Conservation (phyloP, 148 eudicot genomes). For the Rhododendron molle region DNA sequence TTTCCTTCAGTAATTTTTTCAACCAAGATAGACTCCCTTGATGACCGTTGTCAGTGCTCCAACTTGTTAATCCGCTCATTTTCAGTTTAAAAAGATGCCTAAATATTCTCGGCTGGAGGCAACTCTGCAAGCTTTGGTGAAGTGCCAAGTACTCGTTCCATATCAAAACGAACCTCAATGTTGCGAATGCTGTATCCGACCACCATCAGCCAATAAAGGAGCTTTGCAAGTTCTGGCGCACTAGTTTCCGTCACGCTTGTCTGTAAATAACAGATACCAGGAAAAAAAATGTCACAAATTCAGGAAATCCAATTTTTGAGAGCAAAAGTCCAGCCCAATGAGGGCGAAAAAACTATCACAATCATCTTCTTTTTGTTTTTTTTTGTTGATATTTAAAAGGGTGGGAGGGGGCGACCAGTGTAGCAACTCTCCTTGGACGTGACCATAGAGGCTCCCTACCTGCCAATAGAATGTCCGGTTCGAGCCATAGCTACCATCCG, state of each 20-base stretch:
- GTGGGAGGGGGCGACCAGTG: too few relatives aligned
- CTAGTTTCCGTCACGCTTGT: conserved; percentile 70
- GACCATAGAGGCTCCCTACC: too few relatives aligned
- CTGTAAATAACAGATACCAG: conserved; percentile 30
- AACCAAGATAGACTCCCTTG: neutral
- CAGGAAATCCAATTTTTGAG: neutral
- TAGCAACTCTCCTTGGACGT: too few relatives aligned
- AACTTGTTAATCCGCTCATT: neutral
- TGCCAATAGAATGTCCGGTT: too few relatives aligned
- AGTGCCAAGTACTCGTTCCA: conserved; percentile 73
- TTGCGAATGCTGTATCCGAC: conserved; percentile 85
- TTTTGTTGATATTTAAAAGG: too few relatives aligned
- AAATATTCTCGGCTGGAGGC: conserved; percentile 71
- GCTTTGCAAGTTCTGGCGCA: conserved; percentile 78
- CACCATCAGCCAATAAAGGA: conserved; percentile 89
- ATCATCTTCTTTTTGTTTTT: too few relatives aligned
- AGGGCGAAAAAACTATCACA: neutral
- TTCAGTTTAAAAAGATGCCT: conserved; percentile 5
- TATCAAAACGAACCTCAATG: conserved; percentile 88
- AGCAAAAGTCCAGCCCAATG: neutral
- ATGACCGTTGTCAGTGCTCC: neutral
- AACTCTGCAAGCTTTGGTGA: conserved; percentile 70
- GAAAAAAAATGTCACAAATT: neutral
- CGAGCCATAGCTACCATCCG: too few relatives aligned
- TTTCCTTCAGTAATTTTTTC: neutral